A percentile compares a stretch with the other conserved stretches of the same genome.
Evolutionary conservation across 2,329 filamentous ascomycete genomes (phyloP).

Genomic region (Ophiosphaerella korrae): DNA sequence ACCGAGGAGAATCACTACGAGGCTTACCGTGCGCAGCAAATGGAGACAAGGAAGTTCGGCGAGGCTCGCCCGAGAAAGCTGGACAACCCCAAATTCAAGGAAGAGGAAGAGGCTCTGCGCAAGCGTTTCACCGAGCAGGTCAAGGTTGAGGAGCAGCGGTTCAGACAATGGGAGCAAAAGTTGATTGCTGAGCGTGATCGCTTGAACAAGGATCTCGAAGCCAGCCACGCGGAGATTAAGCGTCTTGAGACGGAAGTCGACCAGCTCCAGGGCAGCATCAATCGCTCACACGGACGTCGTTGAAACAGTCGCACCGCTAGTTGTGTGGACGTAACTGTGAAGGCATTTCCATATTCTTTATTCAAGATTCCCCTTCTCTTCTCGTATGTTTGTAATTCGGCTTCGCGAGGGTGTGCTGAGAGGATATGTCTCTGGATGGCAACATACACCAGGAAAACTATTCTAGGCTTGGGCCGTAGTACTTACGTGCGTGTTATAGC

Average conservation of each 20-base stretch:
- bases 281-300: slow-evolving; percentile 90
- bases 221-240: slow-evolving; percentile 91
- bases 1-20: slow-evolving; percentile 99
- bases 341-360: slow-evolving; percentile 34
- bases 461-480: slow-evolving; percentile 16
- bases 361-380: slow-evolving; percentile 48
- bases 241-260: slow-evolving; percentile 91
- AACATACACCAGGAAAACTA: slow-evolving; percentile 8
- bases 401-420: slow-evolving; percentile 26
- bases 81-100: slow-evolving; percentile 99
- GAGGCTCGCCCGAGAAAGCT: slow-evolving; percentile 96
- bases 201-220: slow-evolving; percentile 99
- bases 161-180: slow-evolving; percentile 99
- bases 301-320: slow-evolving; percentile 53
- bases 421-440: not conserved
- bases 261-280: slow-evolving; percentile 84
- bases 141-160: slow-evolving; percentile 99
- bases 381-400: slow-evolving; percentile 51
- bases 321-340: slow-evolving; percentile 16
- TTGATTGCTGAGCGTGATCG: slow-evolving; percentile 98
- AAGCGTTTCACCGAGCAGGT: slow-evolving; percentile 99
- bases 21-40: slow-evolving; percentile 97
- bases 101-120: slow-evolving; percentile 96
- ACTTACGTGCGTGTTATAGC: slow-evolving; percentile 15
- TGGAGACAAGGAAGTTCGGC: slow-evolving; percentile 99